Evolutionary conservation across 371 early-diverging fungal species (phyloP).

Genomic region (Apophysomyces variabilis): DNA sequence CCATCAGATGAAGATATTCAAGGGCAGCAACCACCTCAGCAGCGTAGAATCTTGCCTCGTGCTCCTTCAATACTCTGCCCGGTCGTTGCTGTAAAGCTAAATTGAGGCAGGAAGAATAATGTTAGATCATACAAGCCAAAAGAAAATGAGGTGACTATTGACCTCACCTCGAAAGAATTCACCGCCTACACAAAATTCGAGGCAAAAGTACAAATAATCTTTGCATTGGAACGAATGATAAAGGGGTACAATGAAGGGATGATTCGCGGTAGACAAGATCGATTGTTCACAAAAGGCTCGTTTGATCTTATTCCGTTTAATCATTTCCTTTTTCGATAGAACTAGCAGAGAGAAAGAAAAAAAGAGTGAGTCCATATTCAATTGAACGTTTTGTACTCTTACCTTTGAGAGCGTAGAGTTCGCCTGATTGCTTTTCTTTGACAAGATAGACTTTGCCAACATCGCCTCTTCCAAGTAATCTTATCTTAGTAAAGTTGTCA

Average conservation of each 20-base stretch:
- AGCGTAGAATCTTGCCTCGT: slow-evolving; percentile 93
- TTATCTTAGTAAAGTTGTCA: slow-evolving; percentile 72
- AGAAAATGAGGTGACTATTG: not conserved
- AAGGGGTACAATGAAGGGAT: slow-evolving; percentile 93
- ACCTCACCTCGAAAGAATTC: slow-evolving; percentile 86
- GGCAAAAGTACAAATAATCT: slow-evolving; percentile 88
- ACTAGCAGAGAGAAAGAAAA: slow-evolving; percentile 40
- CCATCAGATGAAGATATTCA: slow-evolving; percentile 93
- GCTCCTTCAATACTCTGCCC: slow-evolving; percentile 77
- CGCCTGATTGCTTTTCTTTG: slow-evolving; percentile 73
- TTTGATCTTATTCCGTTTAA: slow-evolving; percentile 86
- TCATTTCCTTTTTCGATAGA: slow-evolving; percentile 86
- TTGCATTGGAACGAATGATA: slow-evolving; percentile 92
- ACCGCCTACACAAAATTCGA: slow-evolving; percentile 97
- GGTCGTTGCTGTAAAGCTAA: slow-evolving; percentile 76
- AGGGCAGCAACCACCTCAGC: slow-evolving; percentile 93
- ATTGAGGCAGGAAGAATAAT: not conserved
- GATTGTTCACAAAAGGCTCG: slow-evolving; percentile 85
- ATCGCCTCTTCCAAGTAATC: slow-evolving; percentile 89
- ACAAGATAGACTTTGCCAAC: slow-evolving; percentile 91
- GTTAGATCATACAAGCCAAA: too few species aligned
- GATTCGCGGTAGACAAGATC: slow-evolving; percentile 80
- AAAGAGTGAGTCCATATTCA: not conserved
- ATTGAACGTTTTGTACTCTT: not conserved
- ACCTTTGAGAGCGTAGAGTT: slow-evolving; percentile 88